phyloP scores from a whole-genome alignment of 2,329 filamentous ascomycete species.

The Tolypocladium sp. region DNA sequence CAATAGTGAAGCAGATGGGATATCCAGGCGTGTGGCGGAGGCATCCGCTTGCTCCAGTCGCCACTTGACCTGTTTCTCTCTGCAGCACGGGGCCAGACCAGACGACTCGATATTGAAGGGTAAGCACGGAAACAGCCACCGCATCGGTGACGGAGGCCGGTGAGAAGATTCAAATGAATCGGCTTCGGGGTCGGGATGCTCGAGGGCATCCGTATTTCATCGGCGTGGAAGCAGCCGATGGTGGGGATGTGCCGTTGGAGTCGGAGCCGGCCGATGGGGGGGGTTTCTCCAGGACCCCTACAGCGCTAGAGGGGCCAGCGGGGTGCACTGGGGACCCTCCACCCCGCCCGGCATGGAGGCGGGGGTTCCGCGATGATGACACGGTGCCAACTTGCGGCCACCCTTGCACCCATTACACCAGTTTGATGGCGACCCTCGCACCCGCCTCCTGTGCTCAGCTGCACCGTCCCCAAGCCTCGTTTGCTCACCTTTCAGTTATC shows the following conservation, averaged over 20 bases:
- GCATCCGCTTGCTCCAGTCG: neutral
- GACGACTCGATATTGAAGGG: neutral
- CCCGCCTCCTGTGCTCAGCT: neutral
- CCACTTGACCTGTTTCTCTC: neutral
- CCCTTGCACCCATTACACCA: neutral
- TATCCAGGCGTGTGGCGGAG: neutral
- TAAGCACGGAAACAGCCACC: neutral
- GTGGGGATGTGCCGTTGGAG: constrained; percentile 11
- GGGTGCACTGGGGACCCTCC: neutral
- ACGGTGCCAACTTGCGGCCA: neutral
- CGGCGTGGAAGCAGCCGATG: constrained; percentile 18
- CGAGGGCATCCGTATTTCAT: neutral
- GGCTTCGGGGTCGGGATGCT: neutral
- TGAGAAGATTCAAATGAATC: neutral
- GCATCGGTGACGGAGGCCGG: neutral
- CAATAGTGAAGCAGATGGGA: neutral
- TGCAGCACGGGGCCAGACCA: neutral
- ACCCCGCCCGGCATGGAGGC: neutral
- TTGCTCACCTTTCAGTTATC: neutral
- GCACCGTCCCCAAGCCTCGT: neutral
- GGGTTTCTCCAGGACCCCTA: neutral
- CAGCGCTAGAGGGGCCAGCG: neutral
- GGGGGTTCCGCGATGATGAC: neutral
- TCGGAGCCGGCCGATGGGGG: constrained; percentile 22
- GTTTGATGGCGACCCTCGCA: neutral